These are phyloP conservation scores for Tephrocybe sp. DNA, from an alignment of 768 basidiomycete species.

Conservation along the genomic window DNA sequence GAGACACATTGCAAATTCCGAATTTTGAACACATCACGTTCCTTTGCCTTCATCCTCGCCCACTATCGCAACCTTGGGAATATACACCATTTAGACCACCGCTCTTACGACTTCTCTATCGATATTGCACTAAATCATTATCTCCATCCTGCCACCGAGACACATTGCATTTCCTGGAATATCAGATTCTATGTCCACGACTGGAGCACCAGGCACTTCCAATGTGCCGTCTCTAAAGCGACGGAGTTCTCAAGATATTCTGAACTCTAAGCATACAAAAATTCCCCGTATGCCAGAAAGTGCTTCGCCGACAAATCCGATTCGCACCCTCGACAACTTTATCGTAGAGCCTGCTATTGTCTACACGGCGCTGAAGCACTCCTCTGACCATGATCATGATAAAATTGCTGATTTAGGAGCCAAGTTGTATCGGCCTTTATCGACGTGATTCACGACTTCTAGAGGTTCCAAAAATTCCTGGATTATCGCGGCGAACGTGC, in stretches of 20 bases:
- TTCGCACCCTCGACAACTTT: background rate
- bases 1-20: too few species aligned
- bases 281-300: background rate
- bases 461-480: background rate
- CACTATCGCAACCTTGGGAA: too few species aligned
- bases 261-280: background rate
- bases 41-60: too few species aligned
- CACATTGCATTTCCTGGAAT: too few species aligned
- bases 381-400: background rate
- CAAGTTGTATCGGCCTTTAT: background rate
- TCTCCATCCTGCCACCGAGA: too few species aligned
- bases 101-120: too few species aligned
- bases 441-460: background rate
- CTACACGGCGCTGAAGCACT: background rate
- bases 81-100: too few species aligned
- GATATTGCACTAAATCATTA: too few species aligned
- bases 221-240: background rate
- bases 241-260: background rate
- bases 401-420: background rate
- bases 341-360: background rate
- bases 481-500: background rate
- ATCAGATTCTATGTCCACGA: too few species aligned
- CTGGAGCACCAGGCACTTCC: too few species aligned
- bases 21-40: too few species aligned
- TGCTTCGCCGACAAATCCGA: background rate